Evolutionary conservation across 257 asterid genomes (phyloP).

Genomic region (Solanum clarkiae): DNA sequence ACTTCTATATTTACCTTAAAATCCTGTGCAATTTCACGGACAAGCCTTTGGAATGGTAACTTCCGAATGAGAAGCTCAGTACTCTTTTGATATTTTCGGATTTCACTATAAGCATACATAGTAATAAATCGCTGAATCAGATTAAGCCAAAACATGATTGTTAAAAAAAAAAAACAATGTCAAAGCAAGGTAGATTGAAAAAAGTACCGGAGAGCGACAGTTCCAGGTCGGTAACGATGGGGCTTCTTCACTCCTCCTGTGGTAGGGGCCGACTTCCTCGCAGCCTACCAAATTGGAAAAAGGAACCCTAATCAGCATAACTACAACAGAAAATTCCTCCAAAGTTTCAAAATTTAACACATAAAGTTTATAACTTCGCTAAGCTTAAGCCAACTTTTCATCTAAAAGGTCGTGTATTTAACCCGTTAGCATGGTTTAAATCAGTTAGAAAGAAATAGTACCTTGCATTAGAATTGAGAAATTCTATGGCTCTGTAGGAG

Average conservation of each 20-base stretch:
- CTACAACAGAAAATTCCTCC: not conserved
- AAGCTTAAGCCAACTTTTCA: not conserved
- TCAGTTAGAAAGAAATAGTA: not conserved
- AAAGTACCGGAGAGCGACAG: slow-evolving; percentile 61
- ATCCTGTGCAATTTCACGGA: slow-evolving; percentile 49
- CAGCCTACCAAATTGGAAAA: slow-evolving; percentile 26
- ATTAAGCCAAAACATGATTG: not conserved
- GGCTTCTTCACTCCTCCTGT: slow-evolving; percentile 86
- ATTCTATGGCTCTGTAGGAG: too few relatives aligned
- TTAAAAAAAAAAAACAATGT: not conserved
- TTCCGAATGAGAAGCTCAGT: slow-evolving; percentile 70
- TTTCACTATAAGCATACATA: slow-evolving; percentile 33
- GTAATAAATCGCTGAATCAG: not conserved
- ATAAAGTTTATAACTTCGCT: not conserved
- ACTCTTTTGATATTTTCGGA: slow-evolving; percentile 9
- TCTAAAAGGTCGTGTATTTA: not conserved
- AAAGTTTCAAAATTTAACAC: not conserved
- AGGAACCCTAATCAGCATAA: not conserved
- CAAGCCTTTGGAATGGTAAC: slow-evolving; percentile 60
- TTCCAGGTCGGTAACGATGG: slow-evolving; percentile 74
- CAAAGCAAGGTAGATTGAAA: not conserved
- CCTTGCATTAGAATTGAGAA: too few relatives aligned
- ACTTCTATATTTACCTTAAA: slow-evolving; percentile 15
- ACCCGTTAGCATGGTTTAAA: not conserved
- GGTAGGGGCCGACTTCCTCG: slow-evolving; percentile 65